These are phyloP conservation scores for Saksenaea oblongispora DNA, from an alignment of 371 early-diverging fungal genomes.

Conservation along the genomic window DNA sequence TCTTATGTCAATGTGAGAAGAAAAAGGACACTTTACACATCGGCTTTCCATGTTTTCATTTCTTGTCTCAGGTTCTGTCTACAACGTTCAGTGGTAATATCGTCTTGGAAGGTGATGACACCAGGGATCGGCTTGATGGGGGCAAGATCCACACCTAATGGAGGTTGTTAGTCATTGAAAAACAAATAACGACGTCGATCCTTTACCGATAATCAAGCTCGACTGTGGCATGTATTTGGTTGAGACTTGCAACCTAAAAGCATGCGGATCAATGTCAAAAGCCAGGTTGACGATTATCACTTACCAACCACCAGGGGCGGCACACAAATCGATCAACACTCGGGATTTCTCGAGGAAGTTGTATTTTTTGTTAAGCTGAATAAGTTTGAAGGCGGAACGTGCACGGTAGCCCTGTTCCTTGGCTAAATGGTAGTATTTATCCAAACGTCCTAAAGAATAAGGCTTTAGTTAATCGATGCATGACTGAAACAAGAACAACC, in stretches of 20 bases:
- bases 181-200: constrained; percentile 2
- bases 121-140: constrained; percentile 98
- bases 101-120: constrained; percentile 95
- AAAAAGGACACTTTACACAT: constrained; percentile 72
- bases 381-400: constrained; percentile 99
- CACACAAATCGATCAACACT: constrained; percentile 98
- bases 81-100: constrained; percentile 98
- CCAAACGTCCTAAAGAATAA: constrained; percentile 83
- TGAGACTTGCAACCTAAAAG: constrained; percentile 88
- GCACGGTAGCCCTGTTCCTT: constrained; percentile 99
- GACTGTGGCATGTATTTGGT: constrained; percentile 95
- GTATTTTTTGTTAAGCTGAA: constrained; percentile 99
- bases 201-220: constrained; percentile 85
- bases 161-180: background rate
- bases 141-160: constrained; percentile 93
- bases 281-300: constrained; percentile 12
- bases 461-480: background rate
- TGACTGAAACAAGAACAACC: background rate
- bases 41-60: constrained; percentile 98
- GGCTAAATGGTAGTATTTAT: constrained; percentile 99
- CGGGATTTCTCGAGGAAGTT: constrained; percentile 92
- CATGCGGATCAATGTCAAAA: background rate
- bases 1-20: background rate
- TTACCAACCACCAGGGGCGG: constrained; percentile 99
- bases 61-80: constrained; percentile 80